Evolutionary conservation across 169 alveolate species (phyloP).

Genomic region (Plasmodium inui): DNA sequence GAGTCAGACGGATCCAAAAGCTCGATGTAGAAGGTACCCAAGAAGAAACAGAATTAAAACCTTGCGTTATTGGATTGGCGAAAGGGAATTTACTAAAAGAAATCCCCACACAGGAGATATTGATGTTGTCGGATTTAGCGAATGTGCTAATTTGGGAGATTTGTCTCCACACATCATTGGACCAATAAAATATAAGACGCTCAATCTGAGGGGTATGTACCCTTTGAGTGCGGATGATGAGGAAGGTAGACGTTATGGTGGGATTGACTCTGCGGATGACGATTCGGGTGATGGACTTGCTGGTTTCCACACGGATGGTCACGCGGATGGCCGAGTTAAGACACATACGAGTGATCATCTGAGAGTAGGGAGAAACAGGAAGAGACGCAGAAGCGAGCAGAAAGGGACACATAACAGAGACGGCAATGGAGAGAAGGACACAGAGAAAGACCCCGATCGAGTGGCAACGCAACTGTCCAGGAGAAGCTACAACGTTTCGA

Average conservation of each 20-base stretch:
- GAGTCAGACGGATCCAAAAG: not conserved
- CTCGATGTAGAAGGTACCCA: constrained; percentile 32
- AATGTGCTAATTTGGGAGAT: constrained; percentile 37
- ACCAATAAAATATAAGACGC: constrained; percentile 31
- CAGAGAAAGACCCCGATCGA: not conserved
- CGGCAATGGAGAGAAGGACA: not conserved
- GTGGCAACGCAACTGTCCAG: not conserved
- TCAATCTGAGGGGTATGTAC: constrained; percentile 14
- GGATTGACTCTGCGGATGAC: not conserved
- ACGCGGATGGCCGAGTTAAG: not conserved
- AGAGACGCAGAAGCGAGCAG: not conserved
- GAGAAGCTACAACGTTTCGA: not conserved
- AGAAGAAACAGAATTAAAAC: constrained; percentile 64
- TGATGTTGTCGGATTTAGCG: constrained; percentile 67
- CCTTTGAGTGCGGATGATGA: not conserved
- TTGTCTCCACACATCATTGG: constrained; percentile 67
- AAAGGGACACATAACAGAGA: not conserved
- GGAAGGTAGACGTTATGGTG: not conserved
- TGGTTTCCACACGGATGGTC: not conserved
- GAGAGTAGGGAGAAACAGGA: not conserved
- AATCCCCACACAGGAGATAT: constrained; percentile 71
- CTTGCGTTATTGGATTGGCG: constrained; percentile 65
- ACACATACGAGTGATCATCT: not conserved
- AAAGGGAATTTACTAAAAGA: constrained; percentile 53
- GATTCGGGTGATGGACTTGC: not conserved